phyloP scores from a whole-genome alignment of 139 green algal species.

The Chlorella sp. region DNA sequence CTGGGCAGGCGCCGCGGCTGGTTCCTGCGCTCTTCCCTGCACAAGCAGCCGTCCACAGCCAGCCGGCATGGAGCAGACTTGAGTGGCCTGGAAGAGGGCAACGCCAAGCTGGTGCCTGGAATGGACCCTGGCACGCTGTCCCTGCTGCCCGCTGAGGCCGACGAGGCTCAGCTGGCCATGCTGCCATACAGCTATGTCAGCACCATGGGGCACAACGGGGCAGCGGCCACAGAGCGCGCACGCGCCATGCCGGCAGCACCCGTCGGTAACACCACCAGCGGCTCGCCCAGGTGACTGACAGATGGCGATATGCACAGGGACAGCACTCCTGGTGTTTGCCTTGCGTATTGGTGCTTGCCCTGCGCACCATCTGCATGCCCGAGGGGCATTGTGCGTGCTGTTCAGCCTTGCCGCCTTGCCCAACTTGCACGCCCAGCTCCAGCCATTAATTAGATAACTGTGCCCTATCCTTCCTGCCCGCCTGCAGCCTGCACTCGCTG shows the following conservation, averaged over 20 bases:
- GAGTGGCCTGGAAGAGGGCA: too few species aligned
- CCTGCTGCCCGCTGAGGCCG: not conserved
- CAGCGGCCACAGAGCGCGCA: not conserved
- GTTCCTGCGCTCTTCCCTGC: too few species aligned
- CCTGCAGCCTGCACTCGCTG: not conserved
- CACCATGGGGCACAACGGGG: not conserved
- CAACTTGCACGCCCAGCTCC: too few species aligned
- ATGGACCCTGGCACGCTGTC: not conserved
- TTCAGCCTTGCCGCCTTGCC: too few species aligned
- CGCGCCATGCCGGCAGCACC: not conserved
- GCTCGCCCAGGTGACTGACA: not conserved
- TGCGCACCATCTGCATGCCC: too few species aligned
- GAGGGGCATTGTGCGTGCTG: too few species aligned
- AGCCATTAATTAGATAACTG: too few species aligned
- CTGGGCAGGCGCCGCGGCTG: too few species aligned
- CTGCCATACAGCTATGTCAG: conserved; percentile 10
- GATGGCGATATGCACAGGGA: too few species aligned
- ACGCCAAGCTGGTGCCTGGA: not conserved
- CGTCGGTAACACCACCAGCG: not conserved
- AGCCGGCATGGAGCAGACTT: too few species aligned
- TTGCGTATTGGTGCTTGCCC: not conserved
- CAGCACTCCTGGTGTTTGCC: too few species aligned
- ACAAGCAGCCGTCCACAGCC: too few species aligned
- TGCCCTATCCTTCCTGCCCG: not conserved
- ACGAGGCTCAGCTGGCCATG: not conserved